phyloP scores from a whole-genome alignment of 257 asterid species.

The Solanum sitiens region DNA sequence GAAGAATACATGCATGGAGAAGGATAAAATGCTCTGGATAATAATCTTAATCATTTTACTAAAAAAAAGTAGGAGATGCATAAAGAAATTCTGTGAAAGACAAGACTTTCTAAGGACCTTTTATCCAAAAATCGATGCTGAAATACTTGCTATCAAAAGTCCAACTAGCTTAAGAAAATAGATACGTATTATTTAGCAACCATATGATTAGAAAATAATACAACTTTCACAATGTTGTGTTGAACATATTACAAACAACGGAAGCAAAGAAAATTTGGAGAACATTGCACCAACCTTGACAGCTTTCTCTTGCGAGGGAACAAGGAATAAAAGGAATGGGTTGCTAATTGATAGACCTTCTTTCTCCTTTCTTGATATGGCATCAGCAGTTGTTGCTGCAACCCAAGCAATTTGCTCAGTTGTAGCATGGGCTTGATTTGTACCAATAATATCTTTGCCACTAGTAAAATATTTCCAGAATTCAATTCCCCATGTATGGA shows the following conservation, averaged over 20 bases:
- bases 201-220: background rate
- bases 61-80: background rate
- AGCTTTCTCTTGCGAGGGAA: slow-evolving; percentile 79
- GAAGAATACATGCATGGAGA: background rate
- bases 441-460: slow-evolving; percentile 65
- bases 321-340: slow-evolving; percentile 70
- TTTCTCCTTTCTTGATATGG: slow-evolving; percentile 64
- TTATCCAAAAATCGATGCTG: background rate
- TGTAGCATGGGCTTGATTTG: slow-evolving; percentile 31
- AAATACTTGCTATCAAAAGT: background rate
- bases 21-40: background rate
- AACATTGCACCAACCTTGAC: slow-evolving; percentile 37
- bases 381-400: slow-evolving; percentile 72
- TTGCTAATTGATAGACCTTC: slow-evolving; percentile 49
- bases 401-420: slow-evolving; percentile 81
- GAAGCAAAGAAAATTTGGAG: background rate
- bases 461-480: slow-evolving; percentile 59
- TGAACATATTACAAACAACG: background rate
- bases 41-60: background rate
- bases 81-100: background rate
- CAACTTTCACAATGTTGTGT: background rate
- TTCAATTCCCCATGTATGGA: slow-evolving; percentile 63
- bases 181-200: background rate
- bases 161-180: background rate
- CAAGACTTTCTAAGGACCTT: background rate